Percentiles rank a stretch among this genome's conserved stretches.
Evolutionary conservation across 805 yeast genomes (phyloP).

Genomic region (Lachancea waltii): DNA sequence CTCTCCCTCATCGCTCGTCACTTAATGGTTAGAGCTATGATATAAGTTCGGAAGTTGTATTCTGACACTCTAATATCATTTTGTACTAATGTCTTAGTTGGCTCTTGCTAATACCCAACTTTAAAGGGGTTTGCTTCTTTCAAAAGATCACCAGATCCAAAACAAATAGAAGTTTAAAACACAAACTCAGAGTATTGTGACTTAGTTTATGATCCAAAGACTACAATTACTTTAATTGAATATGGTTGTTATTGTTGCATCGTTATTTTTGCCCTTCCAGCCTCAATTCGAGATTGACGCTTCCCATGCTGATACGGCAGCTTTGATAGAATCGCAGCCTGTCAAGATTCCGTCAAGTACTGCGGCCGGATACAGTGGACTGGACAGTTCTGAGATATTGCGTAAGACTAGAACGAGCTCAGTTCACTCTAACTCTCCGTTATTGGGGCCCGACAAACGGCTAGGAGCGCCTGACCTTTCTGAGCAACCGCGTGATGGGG

Average conservation of each 20-base stretch:
- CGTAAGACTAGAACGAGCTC: constrained; percentile 23
- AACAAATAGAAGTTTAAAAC: neutral
- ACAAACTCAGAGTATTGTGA: no score
- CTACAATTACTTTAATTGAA: neutral
- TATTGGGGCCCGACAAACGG: constrained; percentile 9
- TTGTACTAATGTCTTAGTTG: neutral
- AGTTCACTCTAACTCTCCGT: constrained; percentile 22
- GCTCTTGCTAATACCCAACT: no score
- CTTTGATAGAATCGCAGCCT: constrained; percentile 25
- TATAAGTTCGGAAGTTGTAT: no score
- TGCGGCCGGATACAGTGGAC: neutral
- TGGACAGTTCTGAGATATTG: constrained; percentile 7
- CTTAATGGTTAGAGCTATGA: no score
- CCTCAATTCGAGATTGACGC: constrained; percentile 47
- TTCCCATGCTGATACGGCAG: constrained; percentile 29
- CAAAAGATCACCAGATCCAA: neutral
- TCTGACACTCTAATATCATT: neutral
- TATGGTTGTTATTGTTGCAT: constrained; percentile 67
- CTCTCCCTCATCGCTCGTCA: no score
- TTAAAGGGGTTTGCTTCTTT: no score
- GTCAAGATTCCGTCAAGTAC: constrained; percentile 15
- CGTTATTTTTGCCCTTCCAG: constrained; percentile 69
- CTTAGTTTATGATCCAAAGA: neutral
- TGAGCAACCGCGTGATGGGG: constrained; percentile 12
- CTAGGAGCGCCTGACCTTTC: no score